Conservation (phyloP, 106 monocot species). For the Dioscorea zingiberensis region DNA sequence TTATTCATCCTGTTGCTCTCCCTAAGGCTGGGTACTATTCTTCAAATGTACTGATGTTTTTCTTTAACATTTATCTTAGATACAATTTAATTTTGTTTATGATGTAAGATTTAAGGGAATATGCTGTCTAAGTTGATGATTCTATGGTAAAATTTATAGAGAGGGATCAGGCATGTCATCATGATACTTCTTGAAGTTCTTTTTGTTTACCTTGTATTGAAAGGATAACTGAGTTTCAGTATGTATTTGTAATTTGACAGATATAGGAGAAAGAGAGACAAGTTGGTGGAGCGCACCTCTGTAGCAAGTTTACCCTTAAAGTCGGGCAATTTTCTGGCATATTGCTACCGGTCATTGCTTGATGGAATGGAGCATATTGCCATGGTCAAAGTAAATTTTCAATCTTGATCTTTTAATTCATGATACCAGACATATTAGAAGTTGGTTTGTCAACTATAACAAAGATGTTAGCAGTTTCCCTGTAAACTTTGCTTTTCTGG, state of each 20-base stretch:
- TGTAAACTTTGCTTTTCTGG: not conserved
- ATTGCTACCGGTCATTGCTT: constrained; percentile 81
- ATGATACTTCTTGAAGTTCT: too few species aligned
- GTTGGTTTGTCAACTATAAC: not conserved
- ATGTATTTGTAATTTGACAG: constrained; percentile 19
- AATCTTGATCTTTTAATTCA: not conserved
- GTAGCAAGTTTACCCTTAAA: constrained; percentile 64
- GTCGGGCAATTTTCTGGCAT: constrained; percentile 71
- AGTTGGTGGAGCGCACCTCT: constrained; percentile 72
- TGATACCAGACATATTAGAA: not conserved
- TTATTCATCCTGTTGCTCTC: too few species aligned
- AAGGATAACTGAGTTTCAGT: too few species aligned
- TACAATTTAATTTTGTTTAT: too few species aligned
- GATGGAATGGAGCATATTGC: constrained; percentile 98
- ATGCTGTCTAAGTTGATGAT: too few species aligned
- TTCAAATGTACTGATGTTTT: too few species aligned
- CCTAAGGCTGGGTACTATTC: too few species aligned
- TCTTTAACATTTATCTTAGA: too few species aligned
- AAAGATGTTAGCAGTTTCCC: not conserved
- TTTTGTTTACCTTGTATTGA: too few species aligned
- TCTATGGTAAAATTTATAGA: too few species aligned
- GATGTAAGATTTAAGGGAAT: too few species aligned
- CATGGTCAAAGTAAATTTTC: constrained; percentile 71
- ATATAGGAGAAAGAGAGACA: constrained; percentile 91
- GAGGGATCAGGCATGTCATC: too few species aligned